These are phyloP conservation scores for Lyophyllum decastes DNA, from an alignment of 768 basidiomycete genomes.

Conservation along the genomic window DNA sequence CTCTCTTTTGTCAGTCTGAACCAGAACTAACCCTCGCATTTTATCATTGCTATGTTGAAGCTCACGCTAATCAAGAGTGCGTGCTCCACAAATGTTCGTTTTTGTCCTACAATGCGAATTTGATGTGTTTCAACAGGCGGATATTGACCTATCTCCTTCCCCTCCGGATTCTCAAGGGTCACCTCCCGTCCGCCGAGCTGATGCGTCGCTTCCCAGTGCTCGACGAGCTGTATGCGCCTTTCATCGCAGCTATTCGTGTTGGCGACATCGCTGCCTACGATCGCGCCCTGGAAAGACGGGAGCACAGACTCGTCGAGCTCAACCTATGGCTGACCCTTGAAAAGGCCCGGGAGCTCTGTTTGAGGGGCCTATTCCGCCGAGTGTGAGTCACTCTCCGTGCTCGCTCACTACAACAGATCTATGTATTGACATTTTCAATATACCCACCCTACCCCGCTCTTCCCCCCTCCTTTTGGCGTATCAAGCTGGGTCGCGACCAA, in stretches of 20 bases:
- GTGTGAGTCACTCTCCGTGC: constrained; percentile 49
- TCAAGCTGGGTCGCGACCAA: constrained; percentile 78
- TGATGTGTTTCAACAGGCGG: constrained; percentile 50
- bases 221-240: constrained; percentile 73
- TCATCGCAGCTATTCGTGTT: constrained; percentile 72
- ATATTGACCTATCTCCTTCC: constrained; percentile 92
- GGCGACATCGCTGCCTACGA: constrained; percentile 87
- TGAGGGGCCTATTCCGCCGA: constrained; percentile 78
- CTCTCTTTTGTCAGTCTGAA: constrained; percentile 57
- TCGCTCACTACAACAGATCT: constrained; percentile 5
- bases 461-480: background rate
- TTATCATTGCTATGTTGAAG: constrained; percentile 72
- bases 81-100: constrained; percentile 21
- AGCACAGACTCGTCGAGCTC: constrained; percentile 77
- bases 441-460: background rate
- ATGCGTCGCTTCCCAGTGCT: constrained; percentile 74
- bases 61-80: constrained; percentile 82
- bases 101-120: background rate
- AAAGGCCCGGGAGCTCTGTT: constrained; percentile 83
- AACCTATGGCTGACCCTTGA: constrained; percentile 89
- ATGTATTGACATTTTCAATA: background rate
- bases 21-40: constrained; percentile 86
- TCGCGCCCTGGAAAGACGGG: constrained; percentile 66
- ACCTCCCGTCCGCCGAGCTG: constrained; percentile 75
- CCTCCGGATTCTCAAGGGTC: constrained; percentile 83